A percentile compares a stretch with the other conserved stretches of the same genome.
Evolutionary conservation across 208 protist genomes (phyloP).

Genomic region (Trypanosoma mega): DNA sequence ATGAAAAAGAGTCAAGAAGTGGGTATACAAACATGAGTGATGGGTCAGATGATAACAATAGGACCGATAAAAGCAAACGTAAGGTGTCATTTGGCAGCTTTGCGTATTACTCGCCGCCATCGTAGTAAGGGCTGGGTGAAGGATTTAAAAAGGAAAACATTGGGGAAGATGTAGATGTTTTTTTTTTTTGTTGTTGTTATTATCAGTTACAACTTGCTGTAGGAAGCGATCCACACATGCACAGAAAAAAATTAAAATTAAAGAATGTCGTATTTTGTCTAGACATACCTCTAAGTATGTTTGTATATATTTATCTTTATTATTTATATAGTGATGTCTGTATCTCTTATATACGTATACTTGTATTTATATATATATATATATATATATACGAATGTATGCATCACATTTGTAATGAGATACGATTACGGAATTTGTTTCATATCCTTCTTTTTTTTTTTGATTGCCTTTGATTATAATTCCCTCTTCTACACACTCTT

Average conservation of each 20-base stretch:
- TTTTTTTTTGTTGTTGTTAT: constrained; percentile 12
- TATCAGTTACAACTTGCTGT: no score
- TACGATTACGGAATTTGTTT: not conserved
- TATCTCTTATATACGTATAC: no score
- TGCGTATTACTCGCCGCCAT: constrained; percentile 16
- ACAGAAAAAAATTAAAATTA: no score
- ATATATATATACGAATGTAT: constrained; percentile 1
- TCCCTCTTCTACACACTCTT: constrained; percentile 15
- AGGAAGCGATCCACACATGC: no score
- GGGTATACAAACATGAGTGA: not conserved
- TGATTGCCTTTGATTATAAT: constrained; percentile 31
- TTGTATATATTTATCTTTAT: no score
- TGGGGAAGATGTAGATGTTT: not conserved
- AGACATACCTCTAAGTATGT: no score
- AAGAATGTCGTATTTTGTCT: no score
- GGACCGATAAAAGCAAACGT: not conserved
- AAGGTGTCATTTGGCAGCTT: constrained; percentile 25
- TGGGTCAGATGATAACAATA: not conserved
- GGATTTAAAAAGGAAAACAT: not conserved
- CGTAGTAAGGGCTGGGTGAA: not conserved
- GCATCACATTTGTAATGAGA: not conserved
- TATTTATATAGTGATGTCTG: no score
- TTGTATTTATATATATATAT: not conserved
- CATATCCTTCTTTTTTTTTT: constrained; percentile 17
- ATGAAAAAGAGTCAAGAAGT: not conserved